phyloP scores from a whole-genome alignment of 148 eudicot genomes.

The Limonium bicolor region DNA sequence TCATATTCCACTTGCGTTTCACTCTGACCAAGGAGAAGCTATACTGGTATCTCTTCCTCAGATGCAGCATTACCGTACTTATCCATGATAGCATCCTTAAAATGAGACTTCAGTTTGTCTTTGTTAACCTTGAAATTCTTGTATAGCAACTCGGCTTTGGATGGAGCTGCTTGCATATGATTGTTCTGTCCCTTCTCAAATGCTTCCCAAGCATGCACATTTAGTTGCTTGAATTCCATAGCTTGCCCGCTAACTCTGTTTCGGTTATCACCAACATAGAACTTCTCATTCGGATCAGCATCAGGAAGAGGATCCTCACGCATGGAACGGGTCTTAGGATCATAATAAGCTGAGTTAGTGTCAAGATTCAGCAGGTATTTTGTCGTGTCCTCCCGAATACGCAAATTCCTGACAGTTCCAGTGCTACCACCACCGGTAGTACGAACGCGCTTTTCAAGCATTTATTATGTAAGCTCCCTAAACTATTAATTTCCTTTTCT shows the following conservation, averaged over 20 bases:
- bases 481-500: too few relatives aligned
- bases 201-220: constrained; percentile 87
- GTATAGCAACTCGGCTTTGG: constrained; percentile 79
- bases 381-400: constrained; percentile 92
- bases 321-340: constrained; percentile 92
- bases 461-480: too few relatives aligned
- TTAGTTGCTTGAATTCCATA: constrained; percentile 74
- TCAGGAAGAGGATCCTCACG: constrained; percentile 99
- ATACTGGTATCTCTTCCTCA: constrained; percentile 65
- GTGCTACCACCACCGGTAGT: constrained; percentile 99
- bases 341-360: constrained; percentile 78
- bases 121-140: constrained; percentile 67
- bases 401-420: constrained; percentile 91
- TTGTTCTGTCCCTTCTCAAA: constrained; percentile 92
- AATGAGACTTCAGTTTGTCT: constrained; percentile 61
- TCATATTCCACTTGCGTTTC: constrained; percentile 90
- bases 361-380: constrained; percentile 88
- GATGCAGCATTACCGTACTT: constrained; percentile 93
- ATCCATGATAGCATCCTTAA: constrained; percentile 65
- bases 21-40: constrained; percentile 81
- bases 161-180: constrained; percentile 97
- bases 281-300: constrained; percentile 84
- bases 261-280: constrained; percentile 73
- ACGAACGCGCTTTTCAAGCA: constrained; percentile 98
- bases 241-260: constrained; percentile 90